phyloP scores from a whole-genome alignment of 345 rosid species.

The Lenwebbia sp. region DNA sequence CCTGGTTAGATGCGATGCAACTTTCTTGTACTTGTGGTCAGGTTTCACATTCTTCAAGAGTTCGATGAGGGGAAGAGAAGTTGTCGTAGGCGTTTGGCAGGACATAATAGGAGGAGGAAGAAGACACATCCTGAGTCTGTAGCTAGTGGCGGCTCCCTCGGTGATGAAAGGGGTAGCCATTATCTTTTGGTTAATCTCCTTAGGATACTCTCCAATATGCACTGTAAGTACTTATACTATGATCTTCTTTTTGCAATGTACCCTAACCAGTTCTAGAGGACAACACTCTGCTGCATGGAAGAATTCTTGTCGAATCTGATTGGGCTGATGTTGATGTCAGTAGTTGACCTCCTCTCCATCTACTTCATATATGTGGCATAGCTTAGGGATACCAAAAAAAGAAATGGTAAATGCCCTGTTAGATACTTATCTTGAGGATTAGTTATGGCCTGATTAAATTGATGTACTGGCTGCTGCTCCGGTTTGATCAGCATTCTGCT shows the following conservation, averaged over 20 bases:
- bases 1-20: not conserved
- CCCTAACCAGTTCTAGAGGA: not conserved
- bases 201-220: constrained; percentile 52
- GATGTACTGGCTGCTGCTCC: not conserved
- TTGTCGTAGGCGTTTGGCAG: constrained; percentile 71
- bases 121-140: constrained; percentile 41
- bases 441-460: not conserved
- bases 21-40: constrained; percentile 30
- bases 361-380: not conserved
- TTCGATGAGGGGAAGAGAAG: constrained; percentile 83
- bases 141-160: constrained; percentile 16
- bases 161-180: constrained; percentile 39
- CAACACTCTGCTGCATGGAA: not conserved
- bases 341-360: not conserved
- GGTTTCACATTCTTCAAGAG: constrained; percentile 80
- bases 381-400: not conserved
- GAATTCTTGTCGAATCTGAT: not conserved
- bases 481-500: not conserved
- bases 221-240: constrained; percentile 28
- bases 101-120: constrained; percentile 69
- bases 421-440: not conserved
- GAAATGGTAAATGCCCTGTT: not conserved
- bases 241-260: not conserved
- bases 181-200: constrained; percentile 44
- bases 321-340: not conserved